Evolutionary conservation across 192 early-diverging fungal genomes (phyloP), one percentile per base, ranked within the genome.

Genomic region (Irineochytrium annulatum): DNA sequence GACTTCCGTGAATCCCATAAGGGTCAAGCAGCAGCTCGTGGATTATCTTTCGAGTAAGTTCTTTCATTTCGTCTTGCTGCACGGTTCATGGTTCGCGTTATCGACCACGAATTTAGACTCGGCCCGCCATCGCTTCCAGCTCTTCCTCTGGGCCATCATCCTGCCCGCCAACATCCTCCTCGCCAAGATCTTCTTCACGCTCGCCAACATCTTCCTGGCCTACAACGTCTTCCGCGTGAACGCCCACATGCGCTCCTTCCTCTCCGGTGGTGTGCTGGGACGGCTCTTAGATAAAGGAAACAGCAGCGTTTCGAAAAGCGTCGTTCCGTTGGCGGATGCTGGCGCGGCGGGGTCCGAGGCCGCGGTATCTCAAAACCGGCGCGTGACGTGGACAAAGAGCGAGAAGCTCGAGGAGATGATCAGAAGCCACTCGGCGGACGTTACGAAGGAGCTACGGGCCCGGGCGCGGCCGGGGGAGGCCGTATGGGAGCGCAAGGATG

Each of bases 211-310:
- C 14, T 52, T 79, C 16, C 74, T 79, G 53, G 59, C 53, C 22
- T 79, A 79, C 65, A 72, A 79, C 60, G 55, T 70, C 5, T 79
- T 79, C 55, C 69, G 77, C n/a, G 13, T 79, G n/a, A 76, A 70
- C 55, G 63, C 74, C 4, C 19, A 43, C 31, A 71, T 51, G 57
- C 62, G 77, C 16, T 43, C 70, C 37, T 27, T 45, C 43, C 39
- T 55, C 19, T 70, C 70, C 51, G 13, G 34, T 13, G 43, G 46
- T n/a, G 34, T 30, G 22, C 26, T 79, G 19, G 64, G 65, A 34
- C 34, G 46, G 30, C 59, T 77, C 24, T 14, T 76, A 5, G n/a
- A n/a, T n/a, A n/a, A n/a, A n/a, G n/a, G n/a, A n/a, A n/a, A n/a
- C n/a, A n/a, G n/a, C n/a, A n/a, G n/a, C n/a, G n/a, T n/a, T n/a